These are phyloP conservation scores for Posidonia australis DNA, from an alignment of 106 monocot genomes.

Conservation along the genomic window DNA sequence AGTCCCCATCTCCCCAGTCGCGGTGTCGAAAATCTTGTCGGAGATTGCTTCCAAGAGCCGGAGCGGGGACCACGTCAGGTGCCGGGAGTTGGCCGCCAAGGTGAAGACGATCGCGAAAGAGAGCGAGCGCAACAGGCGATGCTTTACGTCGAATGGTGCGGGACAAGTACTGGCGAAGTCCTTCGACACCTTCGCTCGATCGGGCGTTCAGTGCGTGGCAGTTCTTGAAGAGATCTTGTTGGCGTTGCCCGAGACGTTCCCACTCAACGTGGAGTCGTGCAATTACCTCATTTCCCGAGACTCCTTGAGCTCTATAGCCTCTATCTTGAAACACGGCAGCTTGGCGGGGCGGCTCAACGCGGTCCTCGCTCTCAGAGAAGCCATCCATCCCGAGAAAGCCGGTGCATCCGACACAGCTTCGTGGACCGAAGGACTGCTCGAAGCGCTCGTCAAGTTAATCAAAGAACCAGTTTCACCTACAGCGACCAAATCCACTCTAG, in stretches of 20 bases:
- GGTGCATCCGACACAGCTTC: not conserved
- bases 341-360: slow-evolving; percentile 25
- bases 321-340: slow-evolving; percentile 21
- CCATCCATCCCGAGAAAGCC: not conserved
- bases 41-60: not conserved
- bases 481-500: slow-evolving; percentile 46
- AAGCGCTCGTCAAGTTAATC: slow-evolving; percentile 35
- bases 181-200: slow-evolving; percentile 10
- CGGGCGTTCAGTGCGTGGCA: not conserved
- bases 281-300: slow-evolving; percentile 12
- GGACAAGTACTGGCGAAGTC: not conserved
- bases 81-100: slow-evolving; percentile 1
- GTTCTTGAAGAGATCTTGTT: slow-evolving; percentile 39
- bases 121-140: slow-evolving; percentile 32
- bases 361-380: slow-evolving; percentile 24
- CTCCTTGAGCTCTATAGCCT: slow-evolving; percentile 31
- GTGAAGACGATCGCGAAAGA: slow-evolving; percentile 15
- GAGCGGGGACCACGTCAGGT: slow-evolving; percentile 3
- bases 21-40: slow-evolving; percentile 1
- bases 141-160: slow-evolving; percentile 16
- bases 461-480: slow-evolving; percentile 42
- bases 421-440: slow-evolving; percentile 12
- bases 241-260: slow-evolving; percentile 17
- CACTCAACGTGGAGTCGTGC: slow-evolving; percentile 32
- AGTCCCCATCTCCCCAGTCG: slow-evolving; percentile 10